Evolutionary conservation across 1,139 yeast genomes (phyloP).

Genomic region (Suhomyces anneliseae): DNA sequence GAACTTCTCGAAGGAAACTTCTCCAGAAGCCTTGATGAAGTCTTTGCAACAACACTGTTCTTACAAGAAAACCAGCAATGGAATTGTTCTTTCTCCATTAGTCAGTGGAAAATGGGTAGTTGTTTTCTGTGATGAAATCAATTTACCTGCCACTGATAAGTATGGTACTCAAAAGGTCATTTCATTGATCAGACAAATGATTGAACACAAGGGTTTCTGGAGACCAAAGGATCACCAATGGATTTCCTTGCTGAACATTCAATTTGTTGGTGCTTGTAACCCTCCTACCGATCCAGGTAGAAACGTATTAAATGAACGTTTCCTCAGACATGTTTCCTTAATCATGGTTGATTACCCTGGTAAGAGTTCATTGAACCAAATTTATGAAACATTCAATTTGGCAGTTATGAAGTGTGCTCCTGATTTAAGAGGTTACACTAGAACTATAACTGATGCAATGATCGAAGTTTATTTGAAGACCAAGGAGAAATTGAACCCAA

Average conservation of each 20-base stretch:
- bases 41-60: conserved; percentile 74
- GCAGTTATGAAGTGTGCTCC: conserved; percentile 69
- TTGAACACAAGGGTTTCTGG: conserved; percentile 83
- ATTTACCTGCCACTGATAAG: conserved; percentile 72
- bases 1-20: conserved; percentile 83
- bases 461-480: conserved; percentile 57
- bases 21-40: conserved; percentile 60
- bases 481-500: conserved; percentile 36
- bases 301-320: conserved; percentile 55
- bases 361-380: conserved; percentile 57
- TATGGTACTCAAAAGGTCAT: conserved; percentile 78
- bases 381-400: conserved; percentile 58
- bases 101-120: conserved; percentile 72
- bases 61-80: conserved; percentile 54
- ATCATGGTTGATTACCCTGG: conserved; percentile 84
- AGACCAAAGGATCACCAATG: conserved; percentile 57
- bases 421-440: conserved; percentile 53
- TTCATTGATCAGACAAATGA: conserved; percentile 72
- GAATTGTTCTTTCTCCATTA: conserved; percentile 58
- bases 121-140: conserved; percentile 89
- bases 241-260: conserved; percentile 66
- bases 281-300: conserved; percentile 86
- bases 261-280: conserved; percentile 93
- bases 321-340: conserved; percentile 66
- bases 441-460: conserved; percentile 63